Conservation (phyloP, 441 rosid species). For the Mallotus repandus region DNA sequence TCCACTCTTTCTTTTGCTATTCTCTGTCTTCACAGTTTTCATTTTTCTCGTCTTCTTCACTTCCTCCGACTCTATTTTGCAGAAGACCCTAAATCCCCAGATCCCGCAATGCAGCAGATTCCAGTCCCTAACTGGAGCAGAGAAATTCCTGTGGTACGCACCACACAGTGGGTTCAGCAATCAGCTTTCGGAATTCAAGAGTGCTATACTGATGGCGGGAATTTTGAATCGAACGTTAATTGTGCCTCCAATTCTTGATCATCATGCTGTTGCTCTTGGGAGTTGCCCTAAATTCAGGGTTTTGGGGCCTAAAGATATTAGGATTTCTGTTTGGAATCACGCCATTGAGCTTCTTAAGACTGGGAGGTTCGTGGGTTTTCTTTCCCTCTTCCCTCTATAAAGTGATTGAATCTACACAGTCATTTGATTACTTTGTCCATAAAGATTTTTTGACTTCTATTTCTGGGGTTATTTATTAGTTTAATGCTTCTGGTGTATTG, state of each 20-base stretch:
- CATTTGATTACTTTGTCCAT: background rate
- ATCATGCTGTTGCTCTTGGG: constrained; percentile 94
- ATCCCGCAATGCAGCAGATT: constrained; percentile 41
- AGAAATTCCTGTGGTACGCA: constrained; percentile 63
- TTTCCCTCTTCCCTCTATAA: background rate
- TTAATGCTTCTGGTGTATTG: background rate
- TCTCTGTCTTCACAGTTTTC: constrained; percentile 30
- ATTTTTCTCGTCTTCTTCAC: constrained; percentile 33
- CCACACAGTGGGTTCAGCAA: constrained; percentile 97
- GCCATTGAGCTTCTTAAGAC: constrained; percentile 55
- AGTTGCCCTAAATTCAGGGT: constrained; percentile 98
- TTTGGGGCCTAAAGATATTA: constrained; percentile 49
- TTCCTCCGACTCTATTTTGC: constrained; percentile 43
- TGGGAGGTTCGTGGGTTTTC: constrained; percentile 46
- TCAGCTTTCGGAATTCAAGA: constrained; percentile 85
- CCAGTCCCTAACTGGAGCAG: constrained; percentile 23
- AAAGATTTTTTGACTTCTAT: background rate
- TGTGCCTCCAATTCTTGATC: constrained; percentile 86
- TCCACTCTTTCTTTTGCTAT: constrained; percentile 29
- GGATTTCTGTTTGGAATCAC: constrained; percentile 70
- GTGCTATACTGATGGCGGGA: constrained; percentile 63
- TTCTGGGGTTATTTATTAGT: background rate
- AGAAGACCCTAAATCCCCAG: constrained; percentile 30
- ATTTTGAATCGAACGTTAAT: constrained; percentile 79
- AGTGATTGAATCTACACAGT: background rate